Evolutionary conservation across 148 eudicot species (phyloP).

Genomic region (Chenopodium album): DNA sequence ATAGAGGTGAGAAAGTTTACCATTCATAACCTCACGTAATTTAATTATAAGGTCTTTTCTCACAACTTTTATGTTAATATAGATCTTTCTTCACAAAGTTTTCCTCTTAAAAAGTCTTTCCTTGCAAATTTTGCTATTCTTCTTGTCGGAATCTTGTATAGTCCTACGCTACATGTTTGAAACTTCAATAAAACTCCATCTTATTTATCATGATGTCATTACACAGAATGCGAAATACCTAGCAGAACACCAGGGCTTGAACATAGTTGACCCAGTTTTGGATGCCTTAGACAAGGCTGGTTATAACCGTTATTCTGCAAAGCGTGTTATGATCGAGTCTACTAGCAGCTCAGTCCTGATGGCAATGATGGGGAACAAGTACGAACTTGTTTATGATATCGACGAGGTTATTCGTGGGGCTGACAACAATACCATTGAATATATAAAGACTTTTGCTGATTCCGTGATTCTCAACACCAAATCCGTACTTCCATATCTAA

Average conservation of each 20-base stretch:
- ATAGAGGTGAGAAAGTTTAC: too few relatives aligned
- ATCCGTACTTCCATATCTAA: too few relatives aligned
- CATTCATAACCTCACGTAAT: too few relatives aligned
- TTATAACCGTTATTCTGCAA: neutral
- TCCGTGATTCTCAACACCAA: too few relatives aligned
- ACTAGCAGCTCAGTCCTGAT: neutral
- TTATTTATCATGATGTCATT: neutral
- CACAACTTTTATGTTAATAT: too few relatives aligned
- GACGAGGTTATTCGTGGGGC: neutral
- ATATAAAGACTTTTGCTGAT: neutral
- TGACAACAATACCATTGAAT: neutral
- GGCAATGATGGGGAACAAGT: neutral
- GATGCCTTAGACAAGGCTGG: conserved; percentile 1
- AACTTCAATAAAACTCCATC: too few relatives aligned
- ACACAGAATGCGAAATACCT: neutral
- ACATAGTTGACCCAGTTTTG: neutral
- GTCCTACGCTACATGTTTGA: too few relatives aligned
- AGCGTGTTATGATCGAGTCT: neutral
- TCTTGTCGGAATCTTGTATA: too few relatives aligned
- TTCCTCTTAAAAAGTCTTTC: too few relatives aligned
- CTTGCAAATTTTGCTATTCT: too few relatives aligned
- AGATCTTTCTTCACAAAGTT: too few relatives aligned
- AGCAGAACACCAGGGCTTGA: neutral
- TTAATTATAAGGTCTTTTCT: too few relatives aligned
- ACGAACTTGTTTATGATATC: neutral